Evolutionary conservation across 306 rosid species (phyloP), one percentile per base, ranked within the genome.

Genomic region (Vicia villosa): DNA sequence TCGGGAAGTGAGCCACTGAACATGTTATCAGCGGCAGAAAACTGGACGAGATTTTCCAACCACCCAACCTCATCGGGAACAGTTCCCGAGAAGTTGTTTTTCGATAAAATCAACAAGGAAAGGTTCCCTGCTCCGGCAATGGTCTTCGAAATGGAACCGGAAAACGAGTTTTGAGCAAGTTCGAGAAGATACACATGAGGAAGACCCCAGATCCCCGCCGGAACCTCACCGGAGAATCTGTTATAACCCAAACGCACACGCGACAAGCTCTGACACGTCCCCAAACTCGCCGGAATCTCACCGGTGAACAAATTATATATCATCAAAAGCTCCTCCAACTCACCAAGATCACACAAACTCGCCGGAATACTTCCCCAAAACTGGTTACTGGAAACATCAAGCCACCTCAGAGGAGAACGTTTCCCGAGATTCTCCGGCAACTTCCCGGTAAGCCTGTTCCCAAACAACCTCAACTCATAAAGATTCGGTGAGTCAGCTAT

Each of bases 201-300:
- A 1, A 91, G 88, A 1, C 97, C 97, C 99, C 99, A 94, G 10
- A 94, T 40, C 5, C 86, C 85, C 3, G 81, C 89, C 47, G 99
- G 99, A 24, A 94, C 88, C 58, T 89, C 85, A 26, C 99, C 99
- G 66, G 89, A 72, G 0, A 91, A 68, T 10, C 83, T 56, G 62
- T 94, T 94, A 69, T 37, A 70, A 1, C 88, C 95, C 1, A 94
- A 20, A 1, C 99, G 76, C 13, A 94, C 82, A 15, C 96, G 83
- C 3, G 68, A 79, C 80, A 94, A 58, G 60, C 87, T 84, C 66
- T 55, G 90, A 56, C 97, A 94, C 52, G 85, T 83, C 1, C 89
- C 95, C 15, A 94, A 21, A 34, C 82, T 79, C 21, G 83, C 80
- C 70, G 99, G 99, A 52, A 94, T 72, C 75, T 74, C 77, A 10